phyloP scores from a whole-genome alignment of 139 green algal genomes.

The Tetratostichococcus sp. region DNA sequence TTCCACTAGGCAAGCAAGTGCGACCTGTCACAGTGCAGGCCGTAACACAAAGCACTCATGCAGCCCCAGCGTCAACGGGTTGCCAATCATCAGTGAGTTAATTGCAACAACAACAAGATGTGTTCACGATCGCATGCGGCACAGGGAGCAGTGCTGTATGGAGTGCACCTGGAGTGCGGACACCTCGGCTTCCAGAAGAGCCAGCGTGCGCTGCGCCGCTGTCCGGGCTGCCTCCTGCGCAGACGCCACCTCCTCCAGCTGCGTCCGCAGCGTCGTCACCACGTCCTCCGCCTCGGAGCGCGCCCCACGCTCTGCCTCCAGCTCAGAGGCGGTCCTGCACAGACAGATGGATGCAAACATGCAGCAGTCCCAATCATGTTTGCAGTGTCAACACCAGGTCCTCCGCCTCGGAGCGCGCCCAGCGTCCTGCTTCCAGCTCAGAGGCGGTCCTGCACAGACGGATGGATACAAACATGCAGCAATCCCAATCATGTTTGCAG shows the following conservation, averaged over 20 bases:
- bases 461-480: no score
- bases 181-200: background rate
- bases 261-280: conserved; percentile 3
- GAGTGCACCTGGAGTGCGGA: background rate
- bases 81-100: no score
- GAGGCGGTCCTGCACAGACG: background rate
- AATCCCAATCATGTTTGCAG: no score
- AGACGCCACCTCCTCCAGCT: background rate
- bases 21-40: no score
- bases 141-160: no score
- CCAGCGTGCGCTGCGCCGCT: background rate
- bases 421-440: conserved; percentile 25
- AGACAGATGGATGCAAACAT: no score
- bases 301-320: conserved; percentile 31
- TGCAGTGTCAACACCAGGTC: conserved; percentile 3
- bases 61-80: no score
- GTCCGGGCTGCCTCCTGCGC: background rate
- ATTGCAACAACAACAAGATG: no score
- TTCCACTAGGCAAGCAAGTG: no score
- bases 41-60: no score
- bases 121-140: no score
- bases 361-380: no score
- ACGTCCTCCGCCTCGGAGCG: conserved; percentile 25
- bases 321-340: background rate
- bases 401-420: conserved; percentile 28